Evolutionary conservation across 306 rosid genomes (phyloP).

Genomic region (Coriaria nepalensis): DNA sequence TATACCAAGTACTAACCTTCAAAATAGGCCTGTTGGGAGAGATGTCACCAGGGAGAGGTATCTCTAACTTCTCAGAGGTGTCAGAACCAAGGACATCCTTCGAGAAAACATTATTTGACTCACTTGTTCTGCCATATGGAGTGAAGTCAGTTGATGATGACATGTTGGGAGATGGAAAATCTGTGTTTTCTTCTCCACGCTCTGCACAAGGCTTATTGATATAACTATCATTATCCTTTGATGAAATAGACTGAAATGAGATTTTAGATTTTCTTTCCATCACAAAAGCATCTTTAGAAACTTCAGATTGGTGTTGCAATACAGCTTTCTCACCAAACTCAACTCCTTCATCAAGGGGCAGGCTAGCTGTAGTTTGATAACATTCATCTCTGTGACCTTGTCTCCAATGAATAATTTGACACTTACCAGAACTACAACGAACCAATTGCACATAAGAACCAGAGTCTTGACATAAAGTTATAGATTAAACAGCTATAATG

Average conservation of each 20-base stretch:
- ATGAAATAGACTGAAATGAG: conserved; percentile 9
- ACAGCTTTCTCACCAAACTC: conserved; percentile 11
- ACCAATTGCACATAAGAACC: conserved; percentile 12
- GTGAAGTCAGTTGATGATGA: conserved; percentile 12
- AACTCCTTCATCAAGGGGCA: conserved; percentile 16
- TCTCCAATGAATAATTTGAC: conserved; percentile 81
- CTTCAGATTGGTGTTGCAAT: conserved; percentile 13
- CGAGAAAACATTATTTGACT: conserved; percentile 16
- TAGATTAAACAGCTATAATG: neutral
- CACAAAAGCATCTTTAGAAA: conserved; percentile 26
- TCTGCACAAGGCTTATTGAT: conserved; percentile 27
- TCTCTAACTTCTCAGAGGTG: conserved; percentile 17
- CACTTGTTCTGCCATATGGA: conserved; percentile 25
- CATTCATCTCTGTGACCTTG: conserved; percentile 77
- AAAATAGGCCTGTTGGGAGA: conserved; percentile 11
- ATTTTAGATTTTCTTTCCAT: conserved; percentile 7
- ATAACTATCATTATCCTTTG: conserved; percentile 19
- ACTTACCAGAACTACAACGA: conserved; percentile 69
- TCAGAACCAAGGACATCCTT: conserved; percentile 11
- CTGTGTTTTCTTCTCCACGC: conserved; percentile 15
- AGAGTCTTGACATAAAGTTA: conserved; percentile 12
- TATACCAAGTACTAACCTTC: conserved; percentile 10
- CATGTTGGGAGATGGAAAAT: conserved; percentile 16
- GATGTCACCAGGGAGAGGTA: conserved; percentile 13
- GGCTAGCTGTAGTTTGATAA: conserved; percentile 18